These are phyloP conservation scores for Neurospora sp. DNA, from an alignment of 495 filamentous ascomycete species.

Conservation along the genomic window DNA sequence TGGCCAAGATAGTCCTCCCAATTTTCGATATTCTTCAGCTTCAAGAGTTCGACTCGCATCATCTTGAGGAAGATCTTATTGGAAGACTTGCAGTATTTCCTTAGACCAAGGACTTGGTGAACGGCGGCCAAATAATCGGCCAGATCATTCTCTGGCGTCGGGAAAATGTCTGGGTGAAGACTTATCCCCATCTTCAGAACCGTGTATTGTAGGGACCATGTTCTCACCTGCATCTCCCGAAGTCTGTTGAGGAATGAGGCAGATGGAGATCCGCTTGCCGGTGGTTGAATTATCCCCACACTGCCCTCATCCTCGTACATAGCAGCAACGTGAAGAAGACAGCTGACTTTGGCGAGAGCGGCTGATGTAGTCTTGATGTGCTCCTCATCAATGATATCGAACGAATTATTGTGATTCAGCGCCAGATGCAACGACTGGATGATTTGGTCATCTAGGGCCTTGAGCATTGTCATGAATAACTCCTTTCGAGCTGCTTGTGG, in stretches of 20 bases:
- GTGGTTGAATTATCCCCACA: slow-evolving; percentile 50
- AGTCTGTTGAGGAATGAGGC: slow-evolving; percentile 59
- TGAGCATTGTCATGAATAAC: slow-evolving; percentile 62
- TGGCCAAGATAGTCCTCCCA: slow-evolving; percentile 75
- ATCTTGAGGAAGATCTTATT: slow-evolving; percentile 81
- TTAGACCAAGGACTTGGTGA: slow-evolving; percentile 76
- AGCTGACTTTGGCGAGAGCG: slow-evolving; percentile 53
- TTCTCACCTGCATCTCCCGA: slow-evolving; percentile 79
- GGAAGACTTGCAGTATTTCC: slow-evolving; percentile 77
- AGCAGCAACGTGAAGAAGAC: slow-evolving; percentile 65
- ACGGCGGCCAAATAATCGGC: slow-evolving; percentile 66
- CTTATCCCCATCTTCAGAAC: slow-evolving; percentile 64
- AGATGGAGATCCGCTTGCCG: slow-evolving; percentile 23
- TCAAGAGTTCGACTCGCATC: slow-evolving; percentile 70
- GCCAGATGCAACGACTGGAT: slow-evolving; percentile 52
- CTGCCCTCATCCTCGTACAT: slow-evolving; percentile 74
- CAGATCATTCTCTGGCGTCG: slow-evolving; percentile 54
- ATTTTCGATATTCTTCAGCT: slow-evolving; percentile 51
- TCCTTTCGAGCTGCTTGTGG: slow-evolving; percentile 52
- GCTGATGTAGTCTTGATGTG: slow-evolving; percentile 61
- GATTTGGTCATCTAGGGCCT: slow-evolving; percentile 65
- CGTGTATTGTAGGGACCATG: slow-evolving; percentile 70
- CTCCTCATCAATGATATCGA: slow-evolving; percentile 74
- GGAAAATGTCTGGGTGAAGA: slow-evolving; percentile 54
- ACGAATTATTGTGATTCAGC: slow-evolving; percentile 58